A percentile compares a stretch with the other conserved stretches of the same genome.
Evolutionary conservation across 139 green algal genomes (phyloP).

Genomic region (Tetraselmis chui): DNA sequence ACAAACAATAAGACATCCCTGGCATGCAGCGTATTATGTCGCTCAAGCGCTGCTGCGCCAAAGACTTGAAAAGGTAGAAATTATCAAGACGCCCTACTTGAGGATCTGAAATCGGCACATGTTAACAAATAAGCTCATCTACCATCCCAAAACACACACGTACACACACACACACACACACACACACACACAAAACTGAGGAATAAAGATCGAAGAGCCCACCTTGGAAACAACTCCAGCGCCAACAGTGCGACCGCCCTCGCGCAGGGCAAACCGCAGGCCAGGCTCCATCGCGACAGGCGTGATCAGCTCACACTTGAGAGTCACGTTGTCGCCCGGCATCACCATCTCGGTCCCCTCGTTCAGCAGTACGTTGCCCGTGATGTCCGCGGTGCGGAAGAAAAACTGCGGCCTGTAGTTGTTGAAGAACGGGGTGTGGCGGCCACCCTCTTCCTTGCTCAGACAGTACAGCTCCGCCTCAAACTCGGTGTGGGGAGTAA

Average conservation of each 20-base stretch:
- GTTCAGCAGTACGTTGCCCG: conserved; percentile 75
- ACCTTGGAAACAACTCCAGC: conserved; percentile 84
- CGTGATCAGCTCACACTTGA: conserved; percentile 76
- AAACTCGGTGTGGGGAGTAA: conserved; percentile 79
- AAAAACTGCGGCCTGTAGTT: conserved; percentile 99
- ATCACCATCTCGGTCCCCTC: conserved; percentile 93
- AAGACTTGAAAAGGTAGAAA: no score
- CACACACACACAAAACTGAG: no score
- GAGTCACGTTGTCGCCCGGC: conserved; percentile 94
- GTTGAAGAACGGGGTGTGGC: conserved; percentile 96
- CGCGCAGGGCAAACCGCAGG: conserved; percentile 90
- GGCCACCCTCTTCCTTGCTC: conserved; percentile 95
- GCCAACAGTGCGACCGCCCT: conserved; percentile 91
- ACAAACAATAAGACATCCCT: no score
- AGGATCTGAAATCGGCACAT: no score
- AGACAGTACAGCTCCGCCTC: conserved; percentile 90
- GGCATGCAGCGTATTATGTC: no score
- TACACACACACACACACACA: no score
- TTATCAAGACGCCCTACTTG: no score
- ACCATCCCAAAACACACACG: no score
- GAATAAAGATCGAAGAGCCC: no score
- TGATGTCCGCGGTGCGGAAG: conserved; percentile 93
- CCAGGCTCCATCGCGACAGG: conserved; percentile 71
- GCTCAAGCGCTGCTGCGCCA: no score
- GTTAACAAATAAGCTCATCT: no score